Evolutionary conservation across 2,329 filamentous ascomycete genomes (phyloP).

Genomic region (Curvularia spicifera): DNA sequence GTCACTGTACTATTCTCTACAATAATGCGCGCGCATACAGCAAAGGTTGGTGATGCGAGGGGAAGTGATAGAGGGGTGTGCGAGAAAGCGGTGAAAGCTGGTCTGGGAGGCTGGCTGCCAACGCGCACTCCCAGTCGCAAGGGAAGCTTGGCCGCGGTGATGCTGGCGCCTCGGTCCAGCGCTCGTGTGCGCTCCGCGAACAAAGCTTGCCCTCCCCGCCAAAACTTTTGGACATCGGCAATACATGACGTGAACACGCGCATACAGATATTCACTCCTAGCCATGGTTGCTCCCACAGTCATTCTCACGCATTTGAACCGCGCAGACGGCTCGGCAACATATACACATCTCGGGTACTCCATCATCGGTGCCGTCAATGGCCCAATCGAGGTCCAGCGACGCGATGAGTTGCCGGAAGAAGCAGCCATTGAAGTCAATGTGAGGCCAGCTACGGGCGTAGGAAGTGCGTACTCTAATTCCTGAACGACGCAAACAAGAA

Average conservation of each 20-base stretch:
- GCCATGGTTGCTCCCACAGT: constrained; percentile 42
- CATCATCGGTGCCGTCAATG: constrained; percentile 86
- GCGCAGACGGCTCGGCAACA: constrained; percentile 79
- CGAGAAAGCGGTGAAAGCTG: constrained; percentile 7
- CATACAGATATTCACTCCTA: neutral
- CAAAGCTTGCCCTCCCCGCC: constrained; percentile 33
- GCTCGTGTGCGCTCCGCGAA: constrained; percentile 26
- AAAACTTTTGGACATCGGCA: constrained; percentile 31
- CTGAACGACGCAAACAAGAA: too few species aligned
- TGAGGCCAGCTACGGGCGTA: constrained; percentile 83
- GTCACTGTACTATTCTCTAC: neutral
- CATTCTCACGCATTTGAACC: constrained; percentile 60
- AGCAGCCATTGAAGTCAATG: constrained; percentile 85
- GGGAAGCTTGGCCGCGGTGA: constrained; percentile 18
- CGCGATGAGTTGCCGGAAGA: constrained; percentile 92
- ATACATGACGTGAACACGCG: constrained; percentile 5
- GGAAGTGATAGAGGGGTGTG: neutral
- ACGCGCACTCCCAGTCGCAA: constrained; percentile 1
- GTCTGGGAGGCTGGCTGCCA: constrained; percentile 1
- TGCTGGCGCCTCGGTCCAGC: constrained; percentile 28
- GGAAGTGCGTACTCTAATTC: constrained; percentile 60
- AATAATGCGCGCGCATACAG: neutral
- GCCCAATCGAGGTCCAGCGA: constrained; percentile 86
- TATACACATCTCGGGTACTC: constrained; percentile 79
- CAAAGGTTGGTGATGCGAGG: neutral